Evolutionary conservation across 495 filamentous ascomycete genomes (phyloP).

Genomic region (Haplographium delicatum): DNA sequence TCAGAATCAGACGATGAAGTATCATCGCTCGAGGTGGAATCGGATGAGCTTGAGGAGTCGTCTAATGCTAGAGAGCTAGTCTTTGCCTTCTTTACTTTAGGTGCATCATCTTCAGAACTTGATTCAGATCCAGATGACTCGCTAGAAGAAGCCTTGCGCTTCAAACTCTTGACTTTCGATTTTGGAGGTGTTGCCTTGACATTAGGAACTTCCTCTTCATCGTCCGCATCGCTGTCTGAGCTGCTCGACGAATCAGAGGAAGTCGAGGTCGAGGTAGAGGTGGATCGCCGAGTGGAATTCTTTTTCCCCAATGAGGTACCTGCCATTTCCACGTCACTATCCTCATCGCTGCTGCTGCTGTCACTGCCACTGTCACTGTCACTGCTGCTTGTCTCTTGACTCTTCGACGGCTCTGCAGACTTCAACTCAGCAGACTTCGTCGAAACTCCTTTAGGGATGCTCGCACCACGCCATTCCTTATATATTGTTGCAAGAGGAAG

Average conservation of each 20-base stretch:
- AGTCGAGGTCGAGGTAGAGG: conserved; percentile 27
- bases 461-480: conserved; percentile 36
- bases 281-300: conserved; percentile 14
- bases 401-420: conserved; percentile 27
- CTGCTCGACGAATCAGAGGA: conserved; percentile 43
- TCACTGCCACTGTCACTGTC: conserved; percentile 22
- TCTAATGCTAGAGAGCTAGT: conserved; percentile 11
- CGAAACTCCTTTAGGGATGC: not conserved
- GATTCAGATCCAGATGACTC: conserved; percentile 27
- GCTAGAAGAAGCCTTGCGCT: conserved; percentile 60
- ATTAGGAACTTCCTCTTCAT: conserved; percentile 43
- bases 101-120: conserved; percentile 32
- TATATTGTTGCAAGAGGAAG: conserved; percentile 41
- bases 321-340: conserved; percentile 55
- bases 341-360: conserved; percentile 30
- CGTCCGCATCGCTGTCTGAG: conserved; percentile 59
- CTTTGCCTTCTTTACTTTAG: conserved; percentile 32
- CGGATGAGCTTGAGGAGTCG: conserved; percentile 19
- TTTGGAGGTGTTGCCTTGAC: conserved; percentile 32
- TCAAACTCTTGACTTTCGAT: conserved; percentile 38
- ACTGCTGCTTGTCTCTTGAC: conserved; percentile 29
- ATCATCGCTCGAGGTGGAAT: conserved; percentile 23
- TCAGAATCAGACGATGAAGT: conserved; percentile 27
- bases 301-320: conserved; percentile 37
- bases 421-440: not conserved